Percentiles rank a stretch among this genome's conserved stretches.
These are phyloP conservation scores for Puccinia triticina DNA, from an alignment of 1,284 basidiomycete species.

Conservation along the genomic window DNA sequence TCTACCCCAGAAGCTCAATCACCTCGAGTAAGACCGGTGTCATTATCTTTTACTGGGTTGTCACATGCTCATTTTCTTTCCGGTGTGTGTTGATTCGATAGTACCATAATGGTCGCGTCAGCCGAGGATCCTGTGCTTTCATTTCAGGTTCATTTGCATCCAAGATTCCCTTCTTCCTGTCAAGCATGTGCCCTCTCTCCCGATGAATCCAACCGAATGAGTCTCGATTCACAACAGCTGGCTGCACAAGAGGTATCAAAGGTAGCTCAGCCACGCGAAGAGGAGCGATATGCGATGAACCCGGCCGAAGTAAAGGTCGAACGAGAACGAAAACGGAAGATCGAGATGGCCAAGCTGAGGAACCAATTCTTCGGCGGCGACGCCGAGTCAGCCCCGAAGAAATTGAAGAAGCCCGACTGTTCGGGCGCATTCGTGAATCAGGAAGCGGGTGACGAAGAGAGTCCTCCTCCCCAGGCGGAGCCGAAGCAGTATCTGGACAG, in stretches of 20 bases:
- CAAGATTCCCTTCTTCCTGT: conserved; percentile 32
- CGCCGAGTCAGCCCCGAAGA: neutral
- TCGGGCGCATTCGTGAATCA: neutral
- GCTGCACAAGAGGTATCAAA: neutral
- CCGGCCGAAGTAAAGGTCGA: conserved; percentile 33
- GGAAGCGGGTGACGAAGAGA: neutral
- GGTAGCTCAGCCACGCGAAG: neutral
- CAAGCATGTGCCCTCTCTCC: conserved; percentile 21
- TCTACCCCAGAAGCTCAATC: conserved; percentile 27
- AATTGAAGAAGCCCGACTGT: neutral
- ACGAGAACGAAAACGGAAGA: conserved; percentile 44
- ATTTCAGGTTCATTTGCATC: conserved; percentile 34
- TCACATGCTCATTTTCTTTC: no score
- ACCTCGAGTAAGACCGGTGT: conserved; percentile 30
- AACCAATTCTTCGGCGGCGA: conserved; percentile 37
- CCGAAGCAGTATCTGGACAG: conserved; percentile 23
- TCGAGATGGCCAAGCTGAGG: conserved; percentile 32
- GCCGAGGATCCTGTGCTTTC: conserved; percentile 10
- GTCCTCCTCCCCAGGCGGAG: neutral
- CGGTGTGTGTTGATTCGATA: neutral
- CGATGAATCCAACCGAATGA: conserved; percentile 44
- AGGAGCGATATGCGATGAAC: conserved; percentile 35
- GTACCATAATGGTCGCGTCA: conserved; percentile 24
- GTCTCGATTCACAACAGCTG: neutral
- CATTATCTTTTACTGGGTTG: neutral